Evolutionary conservation across 163 green algal genomes (phyloP).

Genomic region (Scenedesmus sp.): DNA sequence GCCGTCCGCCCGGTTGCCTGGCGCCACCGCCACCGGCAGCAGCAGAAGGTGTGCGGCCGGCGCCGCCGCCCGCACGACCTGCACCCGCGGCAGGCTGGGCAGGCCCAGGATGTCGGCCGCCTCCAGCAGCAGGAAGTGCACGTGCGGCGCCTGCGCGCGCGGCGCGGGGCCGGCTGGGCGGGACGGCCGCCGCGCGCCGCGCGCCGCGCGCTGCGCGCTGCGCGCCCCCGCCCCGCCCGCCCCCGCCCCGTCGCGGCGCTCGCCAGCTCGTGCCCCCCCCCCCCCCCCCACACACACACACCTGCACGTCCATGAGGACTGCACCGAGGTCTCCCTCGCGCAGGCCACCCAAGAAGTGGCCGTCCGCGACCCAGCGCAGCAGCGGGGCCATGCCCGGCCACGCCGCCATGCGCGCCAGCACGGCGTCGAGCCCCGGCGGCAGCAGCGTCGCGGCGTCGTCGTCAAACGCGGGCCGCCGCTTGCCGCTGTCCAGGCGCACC

Average conservation of each 20-base stretch:
- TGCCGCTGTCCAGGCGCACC: constrained; percentile 6
- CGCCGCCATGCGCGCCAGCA: neutral
- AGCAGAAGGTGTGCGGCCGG: constrained; percentile 25
- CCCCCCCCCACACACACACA: too few relatives aligned
- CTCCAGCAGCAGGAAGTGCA: constrained; percentile 46
- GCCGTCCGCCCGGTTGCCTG: neutral
- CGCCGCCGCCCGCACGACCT: neutral
- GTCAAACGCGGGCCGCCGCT: neutral
- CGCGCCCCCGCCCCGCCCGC: too few relatives aligned
- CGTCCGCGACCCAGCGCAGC: constrained; percentile 32
- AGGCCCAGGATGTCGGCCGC: constrained; percentile 39
- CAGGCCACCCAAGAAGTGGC: constrained; percentile 30
- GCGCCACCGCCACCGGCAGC: constrained; percentile 6
- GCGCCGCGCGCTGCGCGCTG: too few relatives aligned
- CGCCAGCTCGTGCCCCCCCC: too few relatives aligned
- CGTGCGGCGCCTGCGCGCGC: constrained; percentile 39
- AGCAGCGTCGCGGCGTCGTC: constrained; percentile 11
- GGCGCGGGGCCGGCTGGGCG: too few relatives aligned
- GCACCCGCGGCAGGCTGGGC: constrained; percentile 2
- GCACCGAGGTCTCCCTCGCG: neutral
- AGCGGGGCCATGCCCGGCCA: constrained; percentile 37
- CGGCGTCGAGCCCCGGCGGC: neutral
- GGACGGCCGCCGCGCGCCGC: too few relatives aligned
- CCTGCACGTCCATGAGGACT: constrained; percentile 34
- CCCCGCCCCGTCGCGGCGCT: too few relatives aligned